Evolutionary conservation across 352 stramenopile species (phyloP).

Genomic region (Phytopythium cucurbitacearum): DNA sequence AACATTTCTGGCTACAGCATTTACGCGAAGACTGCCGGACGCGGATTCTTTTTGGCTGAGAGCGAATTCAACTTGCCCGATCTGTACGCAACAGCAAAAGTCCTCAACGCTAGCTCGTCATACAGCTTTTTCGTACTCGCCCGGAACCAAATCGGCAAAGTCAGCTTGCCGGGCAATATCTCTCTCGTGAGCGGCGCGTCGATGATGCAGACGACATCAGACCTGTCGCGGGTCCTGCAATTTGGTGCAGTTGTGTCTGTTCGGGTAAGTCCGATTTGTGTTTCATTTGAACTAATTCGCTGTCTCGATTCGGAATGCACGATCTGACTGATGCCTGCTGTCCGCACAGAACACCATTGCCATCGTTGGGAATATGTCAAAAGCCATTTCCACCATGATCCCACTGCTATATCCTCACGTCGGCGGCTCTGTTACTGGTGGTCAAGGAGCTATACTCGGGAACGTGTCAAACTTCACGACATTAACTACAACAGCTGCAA

Average conservation of each 20-base stretch:
- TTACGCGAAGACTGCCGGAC: constrained; percentile 19
- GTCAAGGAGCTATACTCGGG: constrained; percentile 20
- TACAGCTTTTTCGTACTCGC: constrained; percentile 59
- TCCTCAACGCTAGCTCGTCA: constrained; percentile 27
- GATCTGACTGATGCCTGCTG: not conserved
- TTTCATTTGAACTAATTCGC: too few relatives aligned
- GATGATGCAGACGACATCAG: constrained; percentile 25
- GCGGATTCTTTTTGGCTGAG: constrained; percentile 23
- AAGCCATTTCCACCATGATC: constrained; percentile 22
- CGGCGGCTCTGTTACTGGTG: constrained; percentile 19
- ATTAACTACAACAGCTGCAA: constrained; percentile 26
- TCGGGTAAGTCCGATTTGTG: constrained; percentile 12
- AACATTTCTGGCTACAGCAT: constrained; percentile 33
- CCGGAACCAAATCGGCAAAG: constrained; percentile 12
- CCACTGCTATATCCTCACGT: constrained; percentile 21
- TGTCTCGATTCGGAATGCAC: too few relatives aligned
- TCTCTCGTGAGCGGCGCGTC: constrained; percentile 28
- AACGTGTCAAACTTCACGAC: constrained; percentile 22
- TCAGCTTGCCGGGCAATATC: constrained; percentile 24
- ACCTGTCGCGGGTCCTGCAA: constrained; percentile 26
- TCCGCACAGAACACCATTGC: constrained; percentile 16
- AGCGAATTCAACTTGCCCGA: constrained; percentile 5
- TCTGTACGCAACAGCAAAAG: constrained; percentile 13
- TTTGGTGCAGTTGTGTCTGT: constrained; percentile 32
- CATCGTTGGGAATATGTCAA: constrained; percentile 35